Evolutionary conservation across 257 asterid genomes (phyloP), one percentile per base, ranked within the genome.

Genomic region (Rauvolfia tetraphylla): DNA sequence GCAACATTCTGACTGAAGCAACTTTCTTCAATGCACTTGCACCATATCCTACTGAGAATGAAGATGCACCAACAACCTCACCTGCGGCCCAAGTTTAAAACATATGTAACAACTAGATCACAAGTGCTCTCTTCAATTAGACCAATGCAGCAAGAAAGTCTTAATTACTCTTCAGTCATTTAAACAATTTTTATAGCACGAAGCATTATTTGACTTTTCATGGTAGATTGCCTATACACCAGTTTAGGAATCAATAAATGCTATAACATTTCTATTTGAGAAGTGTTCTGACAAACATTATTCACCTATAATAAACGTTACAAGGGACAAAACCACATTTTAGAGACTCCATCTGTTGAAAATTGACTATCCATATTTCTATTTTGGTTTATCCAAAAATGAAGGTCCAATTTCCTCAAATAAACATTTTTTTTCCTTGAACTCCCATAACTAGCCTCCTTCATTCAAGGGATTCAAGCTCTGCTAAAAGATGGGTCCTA

Each of bases 51-150:
- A 95, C 88, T 8, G 97, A 83, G 78, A 95, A 88, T 46, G 97
- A 93, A 80, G 97, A 91, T n/a, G 97, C 89, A 48, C 99, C 99
- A 58, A 93, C 94, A 79, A 95, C 96, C 91, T 95, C 98, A 42
- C 98, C 99, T 95, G 78, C 36, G 53, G 63, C 71, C 76, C 85
- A 78, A 72, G 71, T 77, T 79, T 73, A 78, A 84, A 74, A 74
- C 54, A 79, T 85, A 68, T 83, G 86, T 75, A 56, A 33, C 44
- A 41, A 41, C 3, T 41, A 41, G 20, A 15, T n/a, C 4, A 27
- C 53, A 46, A 15, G 48, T 46, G 12, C 33, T 61, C 38, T 20
- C 44, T 56, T 51, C 49, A 48, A 34, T n/a, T n/a, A 61, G 44
- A 62, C 49, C 33, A 46, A n/a, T 15, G 22, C 22, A 71, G 23